Percentiles rank a stretch among this genome's conserved stretches.
phyloP scores from a whole-genome alignment of 805 yeast species.

The Candida golubevii region DNA sequence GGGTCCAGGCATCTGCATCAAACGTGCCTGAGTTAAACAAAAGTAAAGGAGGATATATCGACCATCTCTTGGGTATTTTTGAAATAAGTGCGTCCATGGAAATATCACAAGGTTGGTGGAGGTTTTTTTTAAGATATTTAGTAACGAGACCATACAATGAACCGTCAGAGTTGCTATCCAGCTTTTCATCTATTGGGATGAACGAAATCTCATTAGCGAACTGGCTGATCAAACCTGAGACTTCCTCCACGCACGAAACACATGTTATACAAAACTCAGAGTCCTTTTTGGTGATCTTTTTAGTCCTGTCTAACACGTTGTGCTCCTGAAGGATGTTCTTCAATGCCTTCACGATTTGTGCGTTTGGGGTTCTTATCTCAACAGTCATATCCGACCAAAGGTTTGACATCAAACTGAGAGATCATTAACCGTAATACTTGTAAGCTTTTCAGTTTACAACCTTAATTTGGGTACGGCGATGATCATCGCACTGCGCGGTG shows the following conservation, averaged over 20 bases:
- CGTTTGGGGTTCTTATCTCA: slow-evolving; percentile 5
- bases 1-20: slow-evolving; percentile 33
- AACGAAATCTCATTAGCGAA: not conserved
- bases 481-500: not conserved
- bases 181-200: not conserved
- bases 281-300: slow-evolving; percentile 8
- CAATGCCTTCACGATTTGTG: slow-evolving; percentile 10
- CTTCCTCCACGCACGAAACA: not conserved
- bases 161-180: not conserved
- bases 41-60: slow-evolving; percentile 64
- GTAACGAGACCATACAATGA: not conserved
- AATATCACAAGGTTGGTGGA: too few species aligned
- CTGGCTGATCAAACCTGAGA: not conserved
- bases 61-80: slow-evolving; percentile 49
- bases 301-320: slow-evolving; percentile 4
- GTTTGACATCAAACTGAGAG: too few species aligned
- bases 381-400: not conserved
- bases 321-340: slow-evolving; percentile 7
- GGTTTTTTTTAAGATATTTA: not conserved
- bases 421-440: too few species aligned
- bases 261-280: slow-evolving; percentile 2
- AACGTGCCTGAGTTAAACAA: slow-evolving; percentile 51
- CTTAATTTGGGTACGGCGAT: not conserved
- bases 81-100: not conserved
- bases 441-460: too few species aligned